Conservation (phyloP, 1,139 yeast species). For the Saccharomyces hybrid region DNA sequence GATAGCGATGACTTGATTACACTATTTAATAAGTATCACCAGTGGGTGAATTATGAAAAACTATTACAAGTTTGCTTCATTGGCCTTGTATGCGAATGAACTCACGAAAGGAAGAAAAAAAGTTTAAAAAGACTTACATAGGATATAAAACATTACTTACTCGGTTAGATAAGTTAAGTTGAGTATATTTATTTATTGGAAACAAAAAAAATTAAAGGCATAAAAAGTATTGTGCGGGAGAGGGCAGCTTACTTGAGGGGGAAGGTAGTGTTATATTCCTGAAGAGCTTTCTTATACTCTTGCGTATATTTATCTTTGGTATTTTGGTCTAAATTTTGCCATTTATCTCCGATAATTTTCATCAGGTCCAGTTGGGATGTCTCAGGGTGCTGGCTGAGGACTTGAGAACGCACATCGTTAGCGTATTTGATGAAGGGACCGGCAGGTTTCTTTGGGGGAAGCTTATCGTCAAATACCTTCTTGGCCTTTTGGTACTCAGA, state of each 20-base stretch:
- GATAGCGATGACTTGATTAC: constrained; percentile 82
- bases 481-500: constrained; percentile 10
- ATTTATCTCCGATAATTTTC: constrained; percentile 19
- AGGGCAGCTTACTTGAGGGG: neutral
- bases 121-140: neutral
- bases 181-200: neutral
- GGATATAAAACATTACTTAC: neutral
- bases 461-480: constrained; percentile 8
- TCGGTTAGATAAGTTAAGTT: neutral
- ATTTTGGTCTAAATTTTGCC: constrained; percentile 16
- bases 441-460: constrained; percentile 28
- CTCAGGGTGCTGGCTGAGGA: constrained; percentile 18
- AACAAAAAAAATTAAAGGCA: neutral
- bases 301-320: constrained; percentile 17
- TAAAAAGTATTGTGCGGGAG: neutral
- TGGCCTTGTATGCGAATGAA: constrained; percentile 36
- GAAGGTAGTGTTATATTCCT: constrained; percentile 1
- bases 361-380: constrained; percentile 17
- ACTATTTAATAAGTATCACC: constrained; percentile 72
- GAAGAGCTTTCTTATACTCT: constrained; percentile 15
- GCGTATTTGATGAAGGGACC: constrained; percentile 22
- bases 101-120: neutral
- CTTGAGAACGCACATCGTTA: constrained; percentile 15
- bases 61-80: constrained; percentile 71
- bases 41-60: constrained; percentile 84